A percentile compares a stretch with the other conserved stretches of the same genome.
Evolutionary conservation across 2,329 filamentous ascomycete genomes (phyloP).

Genomic region (Alternaria gaisen): DNA sequence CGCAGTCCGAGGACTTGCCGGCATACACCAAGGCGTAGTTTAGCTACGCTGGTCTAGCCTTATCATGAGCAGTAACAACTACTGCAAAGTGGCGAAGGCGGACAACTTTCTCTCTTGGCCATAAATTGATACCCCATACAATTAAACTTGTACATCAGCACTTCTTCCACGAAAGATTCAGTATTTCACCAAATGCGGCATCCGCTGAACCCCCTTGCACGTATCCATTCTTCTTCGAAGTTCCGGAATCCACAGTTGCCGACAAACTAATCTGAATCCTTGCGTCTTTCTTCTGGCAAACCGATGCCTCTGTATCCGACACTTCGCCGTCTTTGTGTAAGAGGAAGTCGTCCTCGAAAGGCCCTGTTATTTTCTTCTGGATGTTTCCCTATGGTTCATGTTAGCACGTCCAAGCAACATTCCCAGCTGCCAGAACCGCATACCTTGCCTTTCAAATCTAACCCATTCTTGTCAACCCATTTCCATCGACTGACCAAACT

Average conservation of each 20-base stretch:
- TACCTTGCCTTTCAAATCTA: conserved; percentile 40
- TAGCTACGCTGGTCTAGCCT: not conserved
- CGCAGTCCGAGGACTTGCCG: conserved; percentile 29
- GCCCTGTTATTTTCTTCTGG: conserved; percentile 34
- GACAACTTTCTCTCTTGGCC: conserved; percentile 14
- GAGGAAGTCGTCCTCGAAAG: conserved; percentile 34
- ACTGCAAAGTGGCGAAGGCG: not conserved
- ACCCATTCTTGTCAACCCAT: conserved; percentile 34
- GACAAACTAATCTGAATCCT: conserved; percentile 36
- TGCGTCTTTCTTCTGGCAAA: conserved; percentile 35
- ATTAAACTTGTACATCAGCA: conserved; percentile 16
- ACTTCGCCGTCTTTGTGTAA: conserved; percentile 38
- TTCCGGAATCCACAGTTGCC: conserved; percentile 25
- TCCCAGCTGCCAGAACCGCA: not conserved
- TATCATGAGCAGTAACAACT: not conserved
- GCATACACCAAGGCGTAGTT: conserved; percentile 36
- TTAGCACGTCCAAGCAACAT: not conserved
- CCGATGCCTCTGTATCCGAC: conserved; percentile 27
- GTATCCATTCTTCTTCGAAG: conserved; percentile 18
- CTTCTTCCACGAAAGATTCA: conserved; percentile 38
- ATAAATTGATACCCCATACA: conserved; percentile 10
- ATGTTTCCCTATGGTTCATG: conserved; percentile 27
- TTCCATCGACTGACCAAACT: conserved; percentile 42
- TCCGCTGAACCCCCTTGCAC: conserved; percentile 28
- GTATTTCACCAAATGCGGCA: conserved; percentile 28